phyloP scores from a whole-genome alignment of 2,329 filamentous ascomycete genomes.

The Aspergillus sp. region DNA sequence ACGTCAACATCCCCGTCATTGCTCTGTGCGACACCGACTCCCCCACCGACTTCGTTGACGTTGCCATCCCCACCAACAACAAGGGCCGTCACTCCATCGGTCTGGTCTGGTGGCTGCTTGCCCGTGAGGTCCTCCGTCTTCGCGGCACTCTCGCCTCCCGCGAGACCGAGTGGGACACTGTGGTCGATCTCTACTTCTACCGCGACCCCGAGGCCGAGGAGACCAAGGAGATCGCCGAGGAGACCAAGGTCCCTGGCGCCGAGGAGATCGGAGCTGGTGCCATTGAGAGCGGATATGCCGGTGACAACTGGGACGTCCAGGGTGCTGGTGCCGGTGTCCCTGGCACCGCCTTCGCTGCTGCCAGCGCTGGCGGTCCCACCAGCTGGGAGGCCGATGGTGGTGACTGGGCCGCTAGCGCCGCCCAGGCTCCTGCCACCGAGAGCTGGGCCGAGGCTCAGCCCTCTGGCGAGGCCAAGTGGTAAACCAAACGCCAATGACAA shows the following conservation, averaged over 20 bases:
- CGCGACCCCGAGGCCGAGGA: slow-evolving; percentile 99
- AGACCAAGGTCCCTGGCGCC: slow-evolving; percentile 71
- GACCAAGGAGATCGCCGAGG: slow-evolving; percentile 81
- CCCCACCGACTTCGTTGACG: slow-evolving; percentile 98
- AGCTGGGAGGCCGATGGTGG: slow-evolving; percentile 52
- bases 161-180: slow-evolving; percentile 97
- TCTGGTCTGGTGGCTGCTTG: slow-evolving; percentile 98
- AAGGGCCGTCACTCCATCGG: slow-evolving; percentile 99
- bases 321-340: slow-evolving; percentile 54
- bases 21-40: slow-evolving; percentile 99
- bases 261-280: slow-evolving; percentile 75
- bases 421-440: slow-evolving; percentile 27
- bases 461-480: slow-evolving; percentile 32
- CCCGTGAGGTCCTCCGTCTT: slow-evolving; percentile 98
- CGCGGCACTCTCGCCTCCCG: slow-evolving; percentile 92
- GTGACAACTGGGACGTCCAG: slow-evolving; percentile 74
- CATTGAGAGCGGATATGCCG: slow-evolving; percentile 68
- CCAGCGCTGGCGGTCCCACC: slow-evolving; percentile 56
- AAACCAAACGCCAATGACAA: slow-evolving; percentile 17
- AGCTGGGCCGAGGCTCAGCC: slow-evolving; percentile 32
- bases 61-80: slow-evolving; percentile 99
- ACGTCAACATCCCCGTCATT: slow-evolving; percentile 99
- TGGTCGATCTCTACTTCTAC: slow-evolving; percentile 99
- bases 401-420: slow-evolving; percentile 45
- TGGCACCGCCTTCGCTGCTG: slow-evolving; percentile 57